Base-by-base conservation (phyloP, 768 basidiomycete genomes). In the Boletus rubroflammeus region DNA sequence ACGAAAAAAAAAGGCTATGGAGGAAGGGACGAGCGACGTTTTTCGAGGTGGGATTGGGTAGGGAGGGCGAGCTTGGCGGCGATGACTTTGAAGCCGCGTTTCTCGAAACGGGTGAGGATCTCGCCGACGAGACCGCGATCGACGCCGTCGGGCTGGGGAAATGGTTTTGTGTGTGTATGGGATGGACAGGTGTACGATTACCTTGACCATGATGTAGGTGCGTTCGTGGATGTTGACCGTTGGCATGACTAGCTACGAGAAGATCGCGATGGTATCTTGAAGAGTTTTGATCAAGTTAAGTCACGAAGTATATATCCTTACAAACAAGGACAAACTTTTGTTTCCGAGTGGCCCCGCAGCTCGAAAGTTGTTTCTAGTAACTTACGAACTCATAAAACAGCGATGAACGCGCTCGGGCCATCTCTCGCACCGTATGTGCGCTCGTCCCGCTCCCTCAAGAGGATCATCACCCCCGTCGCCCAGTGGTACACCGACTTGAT, bases 121-220 rank as follows among this genome's bases (percentile, higher is more conserved):
- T 93, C 87, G 71, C 93, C 96, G 72, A 95, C 80, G 75, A 98
- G 89, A 63, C 81, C 86, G 66, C 97, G 90, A 77, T 98, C 93
- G 78, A 99, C 97, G 73, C 96, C 97, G 77, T 99, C 97, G 67
- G 97, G 97, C 95, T 97, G 66, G 23, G 5, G 32, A 31, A 4
- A 13, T 15, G 32, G 14, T 4, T 34, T 14, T 3, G 5, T 32
- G 9, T 13, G 31, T 5, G n/a, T n/a, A n/a, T n/a, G n/a, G n/a
- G n/a, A n/a, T n/a, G n/a, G n/a, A n/a, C n/a, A n/a, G n/a, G 2
- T 13, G 29, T 44, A 14, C 25, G 9, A 38, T 39, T 55, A 86
- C 92, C 93, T 98, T 99, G 87, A 98, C 83, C 96, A 98, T 98
- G 81, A 98, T 98, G 80, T 96, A 98, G 74, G 95, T 96, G 74